Base-by-base conservation (phyloP, 2,329 filamentous ascomycete species). In the Penicillium sp. region DNA sequence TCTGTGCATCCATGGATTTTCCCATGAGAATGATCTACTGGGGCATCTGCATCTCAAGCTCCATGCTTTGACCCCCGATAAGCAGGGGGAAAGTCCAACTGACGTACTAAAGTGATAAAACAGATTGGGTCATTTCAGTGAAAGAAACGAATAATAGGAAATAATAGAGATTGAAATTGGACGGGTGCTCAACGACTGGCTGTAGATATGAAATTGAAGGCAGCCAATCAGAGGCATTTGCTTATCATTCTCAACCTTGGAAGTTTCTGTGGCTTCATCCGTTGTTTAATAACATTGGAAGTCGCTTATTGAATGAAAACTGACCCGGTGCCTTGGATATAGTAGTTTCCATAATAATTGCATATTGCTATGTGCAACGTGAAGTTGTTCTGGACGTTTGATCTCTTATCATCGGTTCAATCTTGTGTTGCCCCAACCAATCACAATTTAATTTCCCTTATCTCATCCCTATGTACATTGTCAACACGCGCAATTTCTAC, bases 191-290 rank as follows among this genome's bases (percentile, higher is more conserved):
- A 14, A 50, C 48, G 56, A 69, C 61, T 67, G 67, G 66, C 56
- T 64, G 64, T 66, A 69, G 67, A 69, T 69, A 69, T 64, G 60
- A 64, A 38, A 52, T 57, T 50, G n/a, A 22, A 26, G 9, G 24
- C 31, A 39, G 39, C 69, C 69, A 71, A 72, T 71, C 63, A 69
- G 34, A 34, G 38, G 5, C 43, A 29, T 24, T n/a, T 24, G 31
- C 60, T 64, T 66, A 66, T 66, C 63, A 54, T 49, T 31, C 26
- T 52, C 20, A 10, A 18, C 24, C 24, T 24, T 24, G 3, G 7
- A 56, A 22, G 45, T 24, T 26, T 22, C 39, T 50, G 39, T 52
- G 40, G 37, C 44, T 54, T 35, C 42, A 42, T 24, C 10, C 20
- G 24, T 22, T 24, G 6, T 31, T 52, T 18, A 26, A 50, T 44